Evolutionary conservation across 2,329 filamentous ascomycete species (phyloP).

Genomic region (Orbilia brochopaga): DNA sequence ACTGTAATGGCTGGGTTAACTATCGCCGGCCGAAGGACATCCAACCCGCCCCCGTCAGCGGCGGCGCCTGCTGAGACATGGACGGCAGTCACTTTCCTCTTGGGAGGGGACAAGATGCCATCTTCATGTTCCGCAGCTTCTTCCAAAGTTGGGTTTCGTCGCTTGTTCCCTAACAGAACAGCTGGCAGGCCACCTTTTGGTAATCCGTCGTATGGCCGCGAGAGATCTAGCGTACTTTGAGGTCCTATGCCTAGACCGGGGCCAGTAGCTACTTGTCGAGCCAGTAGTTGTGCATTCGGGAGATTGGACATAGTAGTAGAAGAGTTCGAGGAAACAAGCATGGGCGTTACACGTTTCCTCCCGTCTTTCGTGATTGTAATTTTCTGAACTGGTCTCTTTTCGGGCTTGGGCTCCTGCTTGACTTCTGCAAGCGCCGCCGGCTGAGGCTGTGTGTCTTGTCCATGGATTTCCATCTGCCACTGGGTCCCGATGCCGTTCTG

Average conservation of each 20-base stretch:
- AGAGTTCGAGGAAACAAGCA: conserved; percentile 76
- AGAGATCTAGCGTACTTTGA: conserved; percentile 83
- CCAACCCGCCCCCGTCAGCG: conserved; percentile 77
- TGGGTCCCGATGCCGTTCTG: conserved; percentile 56
- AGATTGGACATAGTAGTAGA: conserved; percentile 52
- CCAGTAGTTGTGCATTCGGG: conserved; percentile 54
- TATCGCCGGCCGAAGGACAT: conserved; percentile 85
- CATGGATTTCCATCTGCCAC: conserved; percentile 55
- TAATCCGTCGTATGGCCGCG: conserved; percentile 89
- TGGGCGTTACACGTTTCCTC: conserved; percentile 90
- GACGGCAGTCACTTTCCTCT: conserved; percentile 66
- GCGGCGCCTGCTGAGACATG: conserved; percentile 74
- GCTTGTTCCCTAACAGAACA: conserved; percentile 89
- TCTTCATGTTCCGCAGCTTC: conserved; percentile 73
- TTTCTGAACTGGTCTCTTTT: conserved; percentile 68
- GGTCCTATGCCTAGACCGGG: conserved; percentile 60
- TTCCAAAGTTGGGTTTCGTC: conserved; percentile 76
- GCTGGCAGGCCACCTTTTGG: conserved; percentile 86
- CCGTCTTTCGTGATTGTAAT: conserved; percentile 96
- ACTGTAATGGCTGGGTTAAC: conserved; percentile 80
- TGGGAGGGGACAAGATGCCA: conserved; percentile 60
- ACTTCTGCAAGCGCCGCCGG: conserved; percentile 49
- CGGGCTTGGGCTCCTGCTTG: conserved; percentile 53
- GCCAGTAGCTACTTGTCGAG: conserved; percentile 52
- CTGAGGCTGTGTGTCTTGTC: conserved; percentile 40